Conservation (phyloP, 2,329 filamentous ascomycete genomes). For the Beauveria rudraprayagi region DNA sequence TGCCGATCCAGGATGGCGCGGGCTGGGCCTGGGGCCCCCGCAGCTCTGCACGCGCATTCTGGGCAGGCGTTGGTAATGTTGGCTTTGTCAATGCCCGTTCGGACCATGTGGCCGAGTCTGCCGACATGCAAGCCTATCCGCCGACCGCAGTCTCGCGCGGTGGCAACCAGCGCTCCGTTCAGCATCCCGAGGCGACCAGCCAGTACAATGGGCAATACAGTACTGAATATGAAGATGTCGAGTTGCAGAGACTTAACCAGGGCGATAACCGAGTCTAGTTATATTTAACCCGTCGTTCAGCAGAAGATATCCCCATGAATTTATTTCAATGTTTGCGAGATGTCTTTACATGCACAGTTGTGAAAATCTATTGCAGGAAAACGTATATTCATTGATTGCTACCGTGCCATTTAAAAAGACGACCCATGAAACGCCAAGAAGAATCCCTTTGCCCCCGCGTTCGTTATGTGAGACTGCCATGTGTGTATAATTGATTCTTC, state of each 20-base stretch:
- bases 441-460: not conserved
- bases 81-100: slow-evolving; percentile 41
- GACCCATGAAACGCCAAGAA: slow-evolving; percentile 7
- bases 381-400: slow-evolving; percentile 7
- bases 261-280: slow-evolving; percentile 7
- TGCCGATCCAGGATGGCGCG: slow-evolving; percentile 64
- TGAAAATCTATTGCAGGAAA: not conserved
- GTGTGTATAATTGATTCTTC: too few species aligned
- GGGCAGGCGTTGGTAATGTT: slow-evolving; percentile 60
- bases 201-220: slow-evolving; percentile 4
- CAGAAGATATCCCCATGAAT: not conserved
- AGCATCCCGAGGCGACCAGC: not conserved
- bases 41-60: slow-evolving; percentile 65
- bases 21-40: slow-evolving; percentile 88
- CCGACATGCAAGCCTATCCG: slow-evolving; percentile 14
- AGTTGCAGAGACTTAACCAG: slow-evolving; percentile 19
- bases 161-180: slow-evolving; percentile 13
- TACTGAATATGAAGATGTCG: slow-evolving; percentile 22
- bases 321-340: not conserved
- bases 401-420: slow-evolving; percentile 5
- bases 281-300: not conserved
- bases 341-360: not conserved
- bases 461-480: not conserved
- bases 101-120: slow-evolving; percentile 20
- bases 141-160: slow-evolving; percentile 5